These are phyloP conservation scores for Lodderomyces margitis DNA, from an alignment of 1,139 yeast species.

Conservation along the genomic window DNA sequence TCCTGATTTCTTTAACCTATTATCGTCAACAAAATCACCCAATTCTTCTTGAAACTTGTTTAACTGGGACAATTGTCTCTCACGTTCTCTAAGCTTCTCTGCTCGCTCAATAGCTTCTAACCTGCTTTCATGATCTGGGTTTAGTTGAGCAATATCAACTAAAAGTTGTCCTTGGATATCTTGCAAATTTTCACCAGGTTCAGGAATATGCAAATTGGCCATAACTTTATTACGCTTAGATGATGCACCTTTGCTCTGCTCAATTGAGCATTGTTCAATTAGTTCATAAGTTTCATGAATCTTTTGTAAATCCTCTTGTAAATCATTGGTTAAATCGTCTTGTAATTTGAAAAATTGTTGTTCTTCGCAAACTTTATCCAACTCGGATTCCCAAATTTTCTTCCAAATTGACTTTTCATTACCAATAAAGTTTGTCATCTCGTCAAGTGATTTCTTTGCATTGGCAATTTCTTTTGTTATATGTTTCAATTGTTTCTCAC, in stretches of 20 bases:
- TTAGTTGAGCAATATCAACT: slow-evolving; percentile 72
- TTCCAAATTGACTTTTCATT: slow-evolving; percentile 86
- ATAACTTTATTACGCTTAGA: slow-evolving; percentile 34
- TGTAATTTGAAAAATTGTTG: slow-evolving; percentile 90
- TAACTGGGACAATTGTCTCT: slow-evolving; percentile 53
- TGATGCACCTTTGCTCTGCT: slow-evolving; percentile 49
- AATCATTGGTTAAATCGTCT: slow-evolving; percentile 77
- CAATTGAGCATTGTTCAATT: slow-evolving; percentile 79
- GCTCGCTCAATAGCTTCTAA: slow-evolving; percentile 88
- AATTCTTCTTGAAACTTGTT: slow-evolving; percentile 82
- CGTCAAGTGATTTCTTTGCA: slow-evolving; percentile 52
- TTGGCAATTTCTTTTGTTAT: slow-evolving; percentile 63
- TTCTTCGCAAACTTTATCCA: slow-evolving; percentile 88
- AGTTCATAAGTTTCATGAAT: slow-evolving; percentile 79
- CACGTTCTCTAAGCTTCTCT: slow-evolving; percentile 74
- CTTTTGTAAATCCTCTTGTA: slow-evolving; percentile 75
- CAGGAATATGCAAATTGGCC: slow-evolving; percentile 49
- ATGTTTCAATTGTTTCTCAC: slow-evolving; percentile 66
- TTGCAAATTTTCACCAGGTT: slow-evolving; percentile 65
- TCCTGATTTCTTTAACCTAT: slow-evolving; percentile 74
- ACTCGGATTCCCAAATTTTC: slow-evolving; percentile 86
- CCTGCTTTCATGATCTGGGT: slow-evolving; percentile 81
- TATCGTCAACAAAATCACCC: slow-evolving; percentile 80
- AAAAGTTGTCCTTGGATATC: slow-evolving; percentile 77
- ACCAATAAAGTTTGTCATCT: slow-evolving; percentile 60